Evolutionary conservation across 257 asterid genomes (phyloP).

Genomic region (Solanum medicagineum): DNA sequence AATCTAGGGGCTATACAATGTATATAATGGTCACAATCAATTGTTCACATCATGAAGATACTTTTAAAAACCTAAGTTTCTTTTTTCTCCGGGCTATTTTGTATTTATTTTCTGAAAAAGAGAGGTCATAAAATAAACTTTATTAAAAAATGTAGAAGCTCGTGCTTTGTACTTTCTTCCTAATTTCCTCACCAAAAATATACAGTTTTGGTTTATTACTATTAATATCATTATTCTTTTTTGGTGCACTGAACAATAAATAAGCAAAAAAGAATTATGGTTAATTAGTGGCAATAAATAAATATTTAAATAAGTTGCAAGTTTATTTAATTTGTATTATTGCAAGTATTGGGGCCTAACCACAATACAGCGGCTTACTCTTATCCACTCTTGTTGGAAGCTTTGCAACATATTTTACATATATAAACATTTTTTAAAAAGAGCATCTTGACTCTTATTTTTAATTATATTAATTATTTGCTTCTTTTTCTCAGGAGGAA

Average conservation of each 20-base stretch:
- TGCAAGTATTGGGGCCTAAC: slow-evolving; percentile 3
- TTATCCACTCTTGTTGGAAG: slow-evolving; percentile 18
- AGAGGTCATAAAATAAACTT: not conserved
- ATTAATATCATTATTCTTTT: not conserved
- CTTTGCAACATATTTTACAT: not conserved
- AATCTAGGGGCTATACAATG: not conserved
- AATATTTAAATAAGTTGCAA: not conserved
- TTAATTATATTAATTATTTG: not conserved
- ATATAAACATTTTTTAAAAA: not conserved
- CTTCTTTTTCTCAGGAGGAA: not conserved
- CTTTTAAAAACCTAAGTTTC: not conserved
- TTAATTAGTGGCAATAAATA: not conserved
- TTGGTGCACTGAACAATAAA: not conserved
- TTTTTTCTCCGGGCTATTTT: not conserved
- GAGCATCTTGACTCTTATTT: not conserved
- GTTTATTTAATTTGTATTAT: not conserved
- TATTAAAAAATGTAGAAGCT: not conserved
- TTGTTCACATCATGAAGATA: not conserved
- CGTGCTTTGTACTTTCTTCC: not conserved
- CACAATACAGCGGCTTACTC: slow-evolving; percentile 16
- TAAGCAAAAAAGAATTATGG: not conserved
- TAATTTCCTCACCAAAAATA: not conserved
- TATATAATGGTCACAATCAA: not conserved
- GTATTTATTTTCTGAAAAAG: not conserved
- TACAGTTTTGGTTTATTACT: not conserved